Evolutionary conservation across 169 alveolate species (phyloP).

Genomic region (Plasmodium vivax): DNA sequence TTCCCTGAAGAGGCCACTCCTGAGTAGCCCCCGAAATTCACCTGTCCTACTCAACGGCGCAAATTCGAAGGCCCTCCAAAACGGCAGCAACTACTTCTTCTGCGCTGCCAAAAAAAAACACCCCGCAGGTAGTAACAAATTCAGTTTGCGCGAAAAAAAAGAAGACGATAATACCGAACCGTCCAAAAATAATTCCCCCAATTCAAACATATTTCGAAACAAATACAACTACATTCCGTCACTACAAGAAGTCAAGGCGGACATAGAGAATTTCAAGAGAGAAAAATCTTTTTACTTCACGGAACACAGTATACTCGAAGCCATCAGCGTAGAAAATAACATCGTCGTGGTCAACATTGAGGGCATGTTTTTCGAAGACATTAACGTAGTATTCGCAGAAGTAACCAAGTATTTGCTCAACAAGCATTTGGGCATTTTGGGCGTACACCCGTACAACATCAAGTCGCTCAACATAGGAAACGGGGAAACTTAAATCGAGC

Average conservation of each 20-base stretch:
- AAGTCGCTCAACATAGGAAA: conserved; percentile 18
- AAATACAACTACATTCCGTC: conserved; percentile 62
- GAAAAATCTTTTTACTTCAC: conserved; percentile 68
- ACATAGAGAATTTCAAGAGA: conserved; percentile 34
- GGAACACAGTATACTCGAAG: conserved; percentile 73
- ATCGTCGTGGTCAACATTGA: conserved; percentile 58
- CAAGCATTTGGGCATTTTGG: conserved; percentile 42
- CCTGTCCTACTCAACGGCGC: background rate
- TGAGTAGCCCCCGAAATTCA: background rate
- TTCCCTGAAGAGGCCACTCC: background rate
- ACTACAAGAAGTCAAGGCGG: conserved; percentile 44
- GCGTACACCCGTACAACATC: conserved; percentile 64
- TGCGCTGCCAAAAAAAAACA: conserved; percentile 10
- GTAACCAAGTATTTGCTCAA: conserved; percentile 39
- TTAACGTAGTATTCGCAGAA: conserved; percentile 66
- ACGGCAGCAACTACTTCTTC: background rate
- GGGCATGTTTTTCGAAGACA: conserved; percentile 69
- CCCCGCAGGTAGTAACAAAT: background rate
- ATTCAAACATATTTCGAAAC: conserved; percentile 54
- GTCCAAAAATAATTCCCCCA: conserved; percentile 3
- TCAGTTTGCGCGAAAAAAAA: conserved; percentile 11
- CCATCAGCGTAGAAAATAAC: conserved; percentile 57
- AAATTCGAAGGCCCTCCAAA: background rate
- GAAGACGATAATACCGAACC: conserved; percentile 29
- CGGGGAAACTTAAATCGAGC: background rate